Conservation (phyloP, 208 protist genomes). For the Leishmania guyanensis region DNA sequence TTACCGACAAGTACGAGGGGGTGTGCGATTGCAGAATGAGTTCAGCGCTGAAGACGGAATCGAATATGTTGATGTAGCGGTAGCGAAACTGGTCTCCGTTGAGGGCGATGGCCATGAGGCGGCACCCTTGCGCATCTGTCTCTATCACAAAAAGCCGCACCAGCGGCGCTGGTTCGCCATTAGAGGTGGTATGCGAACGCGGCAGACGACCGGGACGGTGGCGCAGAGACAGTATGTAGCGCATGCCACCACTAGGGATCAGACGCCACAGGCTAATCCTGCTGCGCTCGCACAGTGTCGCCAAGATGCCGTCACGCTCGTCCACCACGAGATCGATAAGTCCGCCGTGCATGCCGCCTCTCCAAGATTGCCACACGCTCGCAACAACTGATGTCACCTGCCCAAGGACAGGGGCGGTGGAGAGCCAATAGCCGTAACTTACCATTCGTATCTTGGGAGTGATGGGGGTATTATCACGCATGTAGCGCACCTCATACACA, state of each 20-base stretch:
- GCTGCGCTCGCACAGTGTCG: conserved; percentile 73
- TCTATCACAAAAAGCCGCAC: conserved; percentile 74
- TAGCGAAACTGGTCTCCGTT: conserved; percentile 90
- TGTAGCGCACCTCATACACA: conserved; percentile 83
- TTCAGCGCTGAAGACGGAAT: conserved; percentile 37
- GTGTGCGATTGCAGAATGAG: conserved; percentile 61
- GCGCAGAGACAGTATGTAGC: conserved; percentile 42
- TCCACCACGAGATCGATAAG: conserved; percentile 81
- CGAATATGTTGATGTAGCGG: conserved; percentile 55
- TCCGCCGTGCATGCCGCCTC: conserved; percentile 37
- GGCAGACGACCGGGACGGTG: conserved; percentile 39
- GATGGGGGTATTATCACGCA: conserved; percentile 64
- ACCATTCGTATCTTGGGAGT: conserved; percentile 77
- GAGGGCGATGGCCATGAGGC: conserved; percentile 59
- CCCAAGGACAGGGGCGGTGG: conserved; percentile 54
- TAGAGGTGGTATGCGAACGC: conserved; percentile 7
- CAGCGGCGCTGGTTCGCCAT: conserved; percentile 32
- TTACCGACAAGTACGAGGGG: conserved; percentile 45
- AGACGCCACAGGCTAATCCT: conserved; percentile 74
- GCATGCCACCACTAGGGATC: conserved; percentile 44
- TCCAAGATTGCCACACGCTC: conserved; percentile 61
- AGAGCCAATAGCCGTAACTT: conserved; percentile 54
- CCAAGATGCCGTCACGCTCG: conserved; percentile 53
- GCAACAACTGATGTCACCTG: conserved; percentile 54
- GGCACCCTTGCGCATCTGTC: conserved; percentile 67